phyloP scores from a whole-genome alignment of 371 early-diverging fungal genomes.

The Mucor racemosus region DNA sequence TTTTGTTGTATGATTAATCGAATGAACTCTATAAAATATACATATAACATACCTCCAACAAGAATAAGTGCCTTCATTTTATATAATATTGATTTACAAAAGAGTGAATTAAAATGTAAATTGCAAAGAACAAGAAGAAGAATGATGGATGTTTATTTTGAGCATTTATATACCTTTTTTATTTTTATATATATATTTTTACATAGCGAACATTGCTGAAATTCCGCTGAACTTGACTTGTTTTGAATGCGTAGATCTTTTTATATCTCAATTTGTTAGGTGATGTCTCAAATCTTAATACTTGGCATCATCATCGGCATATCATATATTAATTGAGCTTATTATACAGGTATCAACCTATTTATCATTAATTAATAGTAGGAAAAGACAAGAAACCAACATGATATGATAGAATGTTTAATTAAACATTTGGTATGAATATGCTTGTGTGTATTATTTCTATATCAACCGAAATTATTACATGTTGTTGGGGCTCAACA shows the following conservation, averaged over 20 bases:
- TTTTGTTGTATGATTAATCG: not conserved
- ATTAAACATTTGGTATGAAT: not conserved
- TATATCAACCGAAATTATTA: conserved; percentile 8
- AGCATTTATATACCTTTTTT: conserved; percentile 21
- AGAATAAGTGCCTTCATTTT: conserved; percentile 98
- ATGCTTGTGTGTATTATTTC: conserved; percentile 5
- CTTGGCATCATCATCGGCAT: not conserved
- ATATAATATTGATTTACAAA: not conserved
- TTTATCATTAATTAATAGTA: not conserved
- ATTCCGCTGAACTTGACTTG: conserved; percentile 5
- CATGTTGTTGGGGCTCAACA: not conserved
- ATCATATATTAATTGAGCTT: not conserved
- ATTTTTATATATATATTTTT: not conserved
- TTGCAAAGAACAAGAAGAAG: conserved; percentile 17
- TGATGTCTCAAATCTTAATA: not conserved
- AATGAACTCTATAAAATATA: not conserved
- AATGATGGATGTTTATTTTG: not conserved
- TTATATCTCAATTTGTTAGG: not conserved
- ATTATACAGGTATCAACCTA: not conserved
- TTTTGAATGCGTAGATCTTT: conserved; percentile 7
- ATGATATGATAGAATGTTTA: not conserved
- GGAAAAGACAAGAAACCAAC: not conserved
- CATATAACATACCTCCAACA: conserved; percentile 84
- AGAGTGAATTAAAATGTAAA: conserved; percentile 3
- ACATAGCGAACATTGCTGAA: conserved; percentile 3